phyloP scores from a whole-genome alignment of 139 green algal species.

The Edaphochlamys debaryana region DNA sequence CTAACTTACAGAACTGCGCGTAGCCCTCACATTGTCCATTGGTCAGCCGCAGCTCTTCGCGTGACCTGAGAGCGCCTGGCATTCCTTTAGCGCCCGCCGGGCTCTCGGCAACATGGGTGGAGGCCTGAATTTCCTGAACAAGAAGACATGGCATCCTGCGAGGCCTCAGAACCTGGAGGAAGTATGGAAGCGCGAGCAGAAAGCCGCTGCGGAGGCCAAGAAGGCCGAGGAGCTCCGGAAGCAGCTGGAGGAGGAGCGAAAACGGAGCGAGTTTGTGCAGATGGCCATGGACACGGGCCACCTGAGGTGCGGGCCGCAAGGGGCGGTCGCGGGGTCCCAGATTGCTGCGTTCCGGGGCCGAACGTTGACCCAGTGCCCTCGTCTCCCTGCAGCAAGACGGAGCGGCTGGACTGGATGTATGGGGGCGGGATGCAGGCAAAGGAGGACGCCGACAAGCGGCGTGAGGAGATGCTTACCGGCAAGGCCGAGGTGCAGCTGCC shows the following conservation, averaged over 20 bases:
- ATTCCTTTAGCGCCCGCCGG: too few species aligned
- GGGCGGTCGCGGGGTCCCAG: too few species aligned
- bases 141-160: constrained; percentile 85
- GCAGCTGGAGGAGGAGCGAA: constrained; percentile 89
- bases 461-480: constrained; percentile 75
- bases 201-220: constrained; percentile 77
- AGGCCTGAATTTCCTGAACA: constrained; percentile 84
- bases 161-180: constrained; percentile 82
- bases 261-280: constrained; percentile 76
- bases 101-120: constrained; percentile 10
- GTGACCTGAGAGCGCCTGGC: too few species aligned
- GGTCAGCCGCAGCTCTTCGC: too few species aligned
- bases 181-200: constrained; percentile 94
- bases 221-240: constrained; percentile 89
- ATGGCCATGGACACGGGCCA: constrained; percentile 58
- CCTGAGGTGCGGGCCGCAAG: background rate
- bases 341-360: background rate
- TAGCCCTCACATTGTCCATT: too few species aligned
- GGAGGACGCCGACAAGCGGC: constrained; percentile 74
- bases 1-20: too few species aligned
- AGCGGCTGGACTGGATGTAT: constrained; percentile 98
- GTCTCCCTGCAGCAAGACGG: constrained; percentile 47
- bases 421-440: constrained; percentile 79
- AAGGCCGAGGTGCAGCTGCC: constrained; percentile 64
- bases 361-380: too few species aligned